Evolutionary conservation across 176 grass and related monocot genomes (phyloP), one percentile per base, ranked within the genome.

Genomic region (Poa annua): DNA sequence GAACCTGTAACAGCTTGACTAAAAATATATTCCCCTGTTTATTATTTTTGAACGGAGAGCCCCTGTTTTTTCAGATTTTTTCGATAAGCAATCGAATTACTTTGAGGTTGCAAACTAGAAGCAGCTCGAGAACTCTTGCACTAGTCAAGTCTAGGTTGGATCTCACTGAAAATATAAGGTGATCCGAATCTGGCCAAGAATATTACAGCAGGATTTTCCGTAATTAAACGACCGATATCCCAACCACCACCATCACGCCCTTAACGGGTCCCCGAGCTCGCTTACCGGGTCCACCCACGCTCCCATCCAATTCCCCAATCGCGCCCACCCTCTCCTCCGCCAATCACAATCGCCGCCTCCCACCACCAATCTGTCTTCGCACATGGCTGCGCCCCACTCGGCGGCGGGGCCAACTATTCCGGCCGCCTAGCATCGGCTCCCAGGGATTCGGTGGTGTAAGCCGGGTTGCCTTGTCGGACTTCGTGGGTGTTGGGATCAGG

Each of bases 321-420:
- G 59, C 59, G 50, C 49, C 42, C 54, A 25, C 38, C 13, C 19
- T 50, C 35, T 1, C 60, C 59, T 65, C 60, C 78, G 33, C 61
- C 79, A 71, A 20, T 77, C 74, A 52, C 21, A 66, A 83, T 82
- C 66, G 86, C 74, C 81, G 45, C 71, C 71, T 62, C 75, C 82
- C 80, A 86, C 59, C 80, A 73, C 81, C 84, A 71, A 86, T 90
- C 89, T 80, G 36, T 42, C 32, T 4, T 24, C 44, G 4, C 71
- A 74, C 68, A 83, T 90, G 88, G 80, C 74, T 62, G 86, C 65
- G 74, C 55, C 80, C 80, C 65, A 20, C 35, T 39, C 81, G 57
- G 69, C 38, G 81, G 56, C 13, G 81, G 80, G 80, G 80, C 56
- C 48, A 26, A 25, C 10, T 26, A 19, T 36, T 52, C 71, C 56